A percentile compares a stretch with the other conserved stretches of the same genome.
Conservation (phyloP, 169 alveolate genomes). For the Eimeria mitis region DNA sequence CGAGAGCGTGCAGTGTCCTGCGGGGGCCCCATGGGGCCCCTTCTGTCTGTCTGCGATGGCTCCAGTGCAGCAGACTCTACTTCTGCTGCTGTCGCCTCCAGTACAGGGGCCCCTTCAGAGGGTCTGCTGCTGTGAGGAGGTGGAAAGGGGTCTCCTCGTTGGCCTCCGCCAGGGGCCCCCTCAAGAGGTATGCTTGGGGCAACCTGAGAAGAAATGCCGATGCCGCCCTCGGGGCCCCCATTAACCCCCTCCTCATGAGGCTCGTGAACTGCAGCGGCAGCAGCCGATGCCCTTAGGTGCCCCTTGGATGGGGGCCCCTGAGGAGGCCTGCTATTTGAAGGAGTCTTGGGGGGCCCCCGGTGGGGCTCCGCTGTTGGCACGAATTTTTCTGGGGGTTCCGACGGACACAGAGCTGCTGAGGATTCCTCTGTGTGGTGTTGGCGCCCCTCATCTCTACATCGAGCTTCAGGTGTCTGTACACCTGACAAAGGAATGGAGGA, state of each 20-base stretch:
- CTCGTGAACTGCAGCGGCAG: not conserved
- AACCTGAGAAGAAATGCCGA: not conserved
- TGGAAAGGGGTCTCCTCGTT: not conserved
- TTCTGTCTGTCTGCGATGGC: conserved; percentile 9
- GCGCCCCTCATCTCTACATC: not conserved
- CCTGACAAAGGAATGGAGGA: conserved; percentile 49
- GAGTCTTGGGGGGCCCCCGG: conserved; percentile 9
- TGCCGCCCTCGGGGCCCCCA: not conserved
- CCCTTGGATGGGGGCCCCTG: not conserved
- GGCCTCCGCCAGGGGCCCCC: not conserved
- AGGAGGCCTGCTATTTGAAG: not conserved
- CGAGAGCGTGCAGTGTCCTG: conserved; percentile 12
- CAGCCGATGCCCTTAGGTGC: not conserved
- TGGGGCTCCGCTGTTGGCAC: not conserved
- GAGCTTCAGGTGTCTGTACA: conserved; percentile 11
- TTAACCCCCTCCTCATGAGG: not conserved
- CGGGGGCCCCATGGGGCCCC: conserved; percentile 32
- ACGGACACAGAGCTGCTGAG: not conserved
- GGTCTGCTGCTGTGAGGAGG: not conserved
- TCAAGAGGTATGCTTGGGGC: not conserved
- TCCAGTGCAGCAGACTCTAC: conserved; percentile 13
- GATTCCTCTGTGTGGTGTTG: not conserved
- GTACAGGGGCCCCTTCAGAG: not conserved
- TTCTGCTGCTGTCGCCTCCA: conserved; percentile 34
- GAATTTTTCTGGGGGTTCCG: not conserved